Evolutionary conservation across 2,329 filamentous ascomycete species (phyloP).

Genomic region (Fusarium equiseti): DNA sequence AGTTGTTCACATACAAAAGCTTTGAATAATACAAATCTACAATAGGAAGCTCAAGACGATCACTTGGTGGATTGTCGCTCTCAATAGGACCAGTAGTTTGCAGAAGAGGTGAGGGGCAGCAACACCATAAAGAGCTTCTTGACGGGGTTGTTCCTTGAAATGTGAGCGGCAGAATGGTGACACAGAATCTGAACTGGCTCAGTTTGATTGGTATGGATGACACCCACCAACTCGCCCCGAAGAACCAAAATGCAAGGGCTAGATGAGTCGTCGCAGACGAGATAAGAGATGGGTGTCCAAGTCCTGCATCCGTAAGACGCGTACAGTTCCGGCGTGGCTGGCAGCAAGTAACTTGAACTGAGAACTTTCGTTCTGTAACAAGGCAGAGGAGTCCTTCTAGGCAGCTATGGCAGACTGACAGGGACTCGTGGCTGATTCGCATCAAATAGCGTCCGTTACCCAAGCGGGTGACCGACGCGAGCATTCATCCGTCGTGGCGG

Average conservation of each 20-base stretch:
- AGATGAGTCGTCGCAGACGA: slow-evolving; percentile 15
- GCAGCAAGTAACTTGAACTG: slow-evolving; percentile 30
- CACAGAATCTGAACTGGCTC: not conserved
- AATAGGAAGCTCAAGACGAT: not conserved
- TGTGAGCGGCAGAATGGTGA: slow-evolving; percentile 6
- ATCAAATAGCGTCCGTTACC: slow-evolving; percentile 8
- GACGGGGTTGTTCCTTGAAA: slow-evolving; percentile 8
- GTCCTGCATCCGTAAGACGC: slow-evolving; percentile 11
- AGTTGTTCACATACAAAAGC: slow-evolving; percentile 1
- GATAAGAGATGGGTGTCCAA: slow-evolving; percentile 21
- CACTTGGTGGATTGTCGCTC: slow-evolving; percentile 5
- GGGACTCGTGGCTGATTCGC: slow-evolving; percentile 17
- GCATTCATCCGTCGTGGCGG: slow-evolving; percentile 5
- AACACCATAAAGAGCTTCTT: slow-evolving; percentile 27
- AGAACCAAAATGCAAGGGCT: slow-evolving; percentile 24
- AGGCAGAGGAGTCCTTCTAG: slow-evolving; percentile 8
- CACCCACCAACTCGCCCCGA: slow-evolving; percentile 5
- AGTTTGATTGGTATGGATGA: slow-evolving; percentile 16
- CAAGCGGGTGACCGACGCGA: slow-evolving; percentile 25
- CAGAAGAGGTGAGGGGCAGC: slow-evolving; percentile 7
- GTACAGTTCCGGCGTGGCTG: slow-evolving; percentile 25
- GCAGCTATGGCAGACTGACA: slow-evolving; percentile 18
- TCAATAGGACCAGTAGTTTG: not conserved
- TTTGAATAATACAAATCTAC: slow-evolving; percentile 3
- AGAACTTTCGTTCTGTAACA: slow-evolving; percentile 10